Percentiles rank a stretch among this genome's conserved stretches.
Evolutionary conservation across 2,329 filamentous ascomycete genomes (phyloP).

Genomic region (Neofusicoccum umdonicola): DNA sequence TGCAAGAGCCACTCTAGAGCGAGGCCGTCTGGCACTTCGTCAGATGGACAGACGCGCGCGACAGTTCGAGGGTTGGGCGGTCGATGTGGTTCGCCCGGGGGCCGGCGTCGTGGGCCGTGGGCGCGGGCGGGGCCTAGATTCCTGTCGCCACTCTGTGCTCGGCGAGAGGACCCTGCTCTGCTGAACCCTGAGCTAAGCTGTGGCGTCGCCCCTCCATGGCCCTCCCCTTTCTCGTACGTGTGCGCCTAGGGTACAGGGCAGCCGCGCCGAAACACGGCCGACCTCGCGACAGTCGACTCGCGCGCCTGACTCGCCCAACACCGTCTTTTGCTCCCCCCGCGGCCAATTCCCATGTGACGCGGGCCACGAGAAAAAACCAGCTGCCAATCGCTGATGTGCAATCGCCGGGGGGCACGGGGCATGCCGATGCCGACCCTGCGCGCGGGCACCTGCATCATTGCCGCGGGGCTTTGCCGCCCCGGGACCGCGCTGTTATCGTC

Average conservation of each 20-base stretch:
- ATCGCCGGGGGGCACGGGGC: neutral
- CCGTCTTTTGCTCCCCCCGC: neutral
- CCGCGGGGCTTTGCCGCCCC: neutral
- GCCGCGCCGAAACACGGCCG: constrained; percentile 11
- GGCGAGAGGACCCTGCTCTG: constrained; percentile 4
- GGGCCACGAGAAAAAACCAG: constrained; percentile 9
- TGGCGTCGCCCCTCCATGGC: neutral
- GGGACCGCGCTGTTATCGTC: neutral
- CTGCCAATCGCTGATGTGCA: neutral
- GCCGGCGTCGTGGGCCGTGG: neutral
- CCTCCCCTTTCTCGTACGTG: neutral
- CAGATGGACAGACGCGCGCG: neutral
- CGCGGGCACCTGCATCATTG: neutral
- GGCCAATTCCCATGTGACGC: constrained; percentile 13
- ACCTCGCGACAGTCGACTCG: neutral
- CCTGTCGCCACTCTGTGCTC: constrained; percentile 1
- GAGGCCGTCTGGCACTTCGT: neutral
- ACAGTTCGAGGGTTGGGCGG: neutral
- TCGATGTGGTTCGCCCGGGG: neutral
- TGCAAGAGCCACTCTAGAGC: neutral
- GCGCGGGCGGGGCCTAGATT: constrained; percentile 7
- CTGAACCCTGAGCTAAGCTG: constrained; percentile 7
- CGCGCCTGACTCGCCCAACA: constrained; percentile 2
- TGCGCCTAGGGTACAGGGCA: neutral
- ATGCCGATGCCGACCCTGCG: neutral